Evolutionary conservation across 148 eudicot species (phyloP).

Genomic region (Dysphania ambrosioides): DNA sequence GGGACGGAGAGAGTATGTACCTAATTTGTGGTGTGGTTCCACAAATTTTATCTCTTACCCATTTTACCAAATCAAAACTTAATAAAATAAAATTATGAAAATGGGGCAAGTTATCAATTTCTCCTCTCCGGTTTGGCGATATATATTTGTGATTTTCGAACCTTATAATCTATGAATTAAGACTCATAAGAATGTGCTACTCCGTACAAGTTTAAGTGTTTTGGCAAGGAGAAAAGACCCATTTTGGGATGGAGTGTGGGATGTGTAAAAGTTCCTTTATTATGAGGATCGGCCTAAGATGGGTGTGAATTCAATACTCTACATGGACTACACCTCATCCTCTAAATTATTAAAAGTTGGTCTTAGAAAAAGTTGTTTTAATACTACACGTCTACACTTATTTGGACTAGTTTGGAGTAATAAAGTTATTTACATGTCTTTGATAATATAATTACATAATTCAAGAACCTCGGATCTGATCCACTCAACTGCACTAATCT

Average conservation of each 20-base stretch:
- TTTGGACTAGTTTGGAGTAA: background rate
- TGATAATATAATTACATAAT: background rate
- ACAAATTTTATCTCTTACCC: too few relatives aligned
- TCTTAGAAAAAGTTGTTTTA: background rate
- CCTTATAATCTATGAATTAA: background rate
- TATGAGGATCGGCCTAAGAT: background rate
- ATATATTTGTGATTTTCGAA: background rate
- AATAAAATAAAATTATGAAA: too few relatives aligned
- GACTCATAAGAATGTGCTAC: background rate
- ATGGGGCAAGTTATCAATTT: too few relatives aligned
- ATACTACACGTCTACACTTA: background rate
- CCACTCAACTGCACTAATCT: conserved; percentile 1
- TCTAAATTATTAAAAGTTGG: too few relatives aligned
- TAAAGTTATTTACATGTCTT: background rate
- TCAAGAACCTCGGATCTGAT: background rate
- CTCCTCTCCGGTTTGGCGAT: background rate
- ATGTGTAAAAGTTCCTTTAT: too few relatives aligned
- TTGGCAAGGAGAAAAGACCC: background rate
- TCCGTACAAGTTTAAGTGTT: too few relatives aligned
- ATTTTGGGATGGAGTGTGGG: too few relatives aligned
- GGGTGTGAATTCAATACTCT: background rate
- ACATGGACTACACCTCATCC: background rate
- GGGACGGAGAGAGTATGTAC: too few relatives aligned
- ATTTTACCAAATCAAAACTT: too few relatives aligned
- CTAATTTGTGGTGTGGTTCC: too few relatives aligned